phyloP scores from a whole-genome alignment of 805 yeast species.

The Scheffersomyces coipomensis region DNA sequence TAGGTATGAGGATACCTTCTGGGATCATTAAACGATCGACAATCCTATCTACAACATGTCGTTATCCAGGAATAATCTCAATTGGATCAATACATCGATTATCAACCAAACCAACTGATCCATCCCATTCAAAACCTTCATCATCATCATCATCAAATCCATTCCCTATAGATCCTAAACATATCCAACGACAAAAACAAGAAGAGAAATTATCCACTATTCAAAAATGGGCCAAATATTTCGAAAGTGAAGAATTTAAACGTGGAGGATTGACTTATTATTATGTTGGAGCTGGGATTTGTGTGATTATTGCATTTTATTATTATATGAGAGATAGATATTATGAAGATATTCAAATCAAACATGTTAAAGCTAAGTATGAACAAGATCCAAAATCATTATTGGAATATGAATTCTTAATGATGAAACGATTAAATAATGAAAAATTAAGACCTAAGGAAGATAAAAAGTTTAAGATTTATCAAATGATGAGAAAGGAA shows the following conservation, averaged over 20 bases:
- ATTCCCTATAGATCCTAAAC: slow-evolving; percentile 34
- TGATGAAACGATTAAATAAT: slow-evolving; percentile 56
- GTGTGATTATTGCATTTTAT: slow-evolving; percentile 57
- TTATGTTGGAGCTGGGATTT: slow-evolving; percentile 58
- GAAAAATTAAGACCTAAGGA: slow-evolving; percentile 67
- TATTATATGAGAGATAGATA: slow-evolving; percentile 67
- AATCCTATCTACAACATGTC: no score
- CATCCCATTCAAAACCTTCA: no score
- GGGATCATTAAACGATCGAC: no score
- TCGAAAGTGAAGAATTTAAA: slow-evolving; percentile 55
- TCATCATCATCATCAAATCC: slow-evolving; percentile 13
- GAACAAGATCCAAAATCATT: slow-evolving; percentile 34
- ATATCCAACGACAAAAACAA: slow-evolving; percentile 22
- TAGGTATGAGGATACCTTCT: no score
- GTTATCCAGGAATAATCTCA: no score
- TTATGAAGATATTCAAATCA: slow-evolving; percentile 61
- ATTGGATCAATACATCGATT: no score
- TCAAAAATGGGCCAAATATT: slow-evolving; percentile 39
- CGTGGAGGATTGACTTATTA: slow-evolving; percentile 58
- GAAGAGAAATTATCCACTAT: slow-evolving; percentile 31
- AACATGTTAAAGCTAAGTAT: slow-evolving; percentile 37
- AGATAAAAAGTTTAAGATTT: slow-evolving; percentile 55
- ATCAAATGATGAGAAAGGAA: slow-evolving; percentile 52
- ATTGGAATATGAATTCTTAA: slow-evolving; percentile 63
- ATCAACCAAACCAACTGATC: no score